Evolutionary conservation across 2,329 filamentous ascomycete species (phyloP).

Genomic region (Phialophora macrospora): DNA sequence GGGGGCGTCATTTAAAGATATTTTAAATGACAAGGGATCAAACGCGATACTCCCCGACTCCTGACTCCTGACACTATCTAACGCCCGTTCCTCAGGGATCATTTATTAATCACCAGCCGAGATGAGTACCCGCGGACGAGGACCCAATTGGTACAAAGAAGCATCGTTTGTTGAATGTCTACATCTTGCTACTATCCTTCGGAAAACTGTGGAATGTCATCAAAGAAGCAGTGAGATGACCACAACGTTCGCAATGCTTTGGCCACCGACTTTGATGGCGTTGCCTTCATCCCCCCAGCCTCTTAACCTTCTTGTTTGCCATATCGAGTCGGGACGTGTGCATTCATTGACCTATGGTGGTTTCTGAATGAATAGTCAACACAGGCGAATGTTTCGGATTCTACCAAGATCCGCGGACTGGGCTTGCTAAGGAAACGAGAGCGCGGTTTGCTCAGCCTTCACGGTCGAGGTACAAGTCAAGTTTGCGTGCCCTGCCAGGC

Average conservation of each 20-base stretch:
- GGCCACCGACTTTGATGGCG: neutral
- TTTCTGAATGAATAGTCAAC: neutral
- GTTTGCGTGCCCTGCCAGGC: neutral
- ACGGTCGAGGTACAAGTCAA: neutral
- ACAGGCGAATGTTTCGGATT: neutral
- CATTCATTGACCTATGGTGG: neutral
- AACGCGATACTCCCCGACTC: neutral
- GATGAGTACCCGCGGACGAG: neutral
- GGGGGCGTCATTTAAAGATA: neutral
- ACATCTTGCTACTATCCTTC: neutral
- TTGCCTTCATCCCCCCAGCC: neutral
- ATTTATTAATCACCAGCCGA: neutral
- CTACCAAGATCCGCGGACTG: neutral
- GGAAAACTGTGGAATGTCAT: neutral
- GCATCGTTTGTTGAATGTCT: neutral
- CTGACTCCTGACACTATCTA: neutral
- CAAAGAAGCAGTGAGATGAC: neutral
- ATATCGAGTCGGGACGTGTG: neutral
- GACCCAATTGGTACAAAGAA: neutral
- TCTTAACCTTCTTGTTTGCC: neutral
- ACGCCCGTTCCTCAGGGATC: neutral
- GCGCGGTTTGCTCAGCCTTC: neutral
- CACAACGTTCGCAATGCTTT: neutral
- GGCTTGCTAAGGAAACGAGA: neutral
- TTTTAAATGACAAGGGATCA: neutral